phyloP scores from a whole-genome alignment of 495 filamentous ascomycete species.

The Lepraria neglecta region DNA sequence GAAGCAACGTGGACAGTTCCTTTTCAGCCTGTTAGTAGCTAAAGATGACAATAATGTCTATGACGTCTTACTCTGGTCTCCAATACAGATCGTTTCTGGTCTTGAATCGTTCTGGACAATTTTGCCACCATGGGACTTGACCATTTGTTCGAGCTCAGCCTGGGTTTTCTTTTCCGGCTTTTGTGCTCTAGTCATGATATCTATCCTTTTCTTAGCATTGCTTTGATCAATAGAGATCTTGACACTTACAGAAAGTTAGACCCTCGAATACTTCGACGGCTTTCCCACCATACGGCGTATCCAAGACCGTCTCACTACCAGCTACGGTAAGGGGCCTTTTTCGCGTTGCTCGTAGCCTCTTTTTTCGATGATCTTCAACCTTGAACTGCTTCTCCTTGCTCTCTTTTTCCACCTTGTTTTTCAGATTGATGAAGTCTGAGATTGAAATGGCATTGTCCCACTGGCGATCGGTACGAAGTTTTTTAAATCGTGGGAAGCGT shows the following conservation, averaged over 20 bases:
- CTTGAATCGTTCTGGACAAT: slow-evolving; percentile 65
- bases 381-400: slow-evolving; percentile 72
- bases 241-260: slow-evolving; percentile 64
- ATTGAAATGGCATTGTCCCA: slow-evolving; percentile 77
- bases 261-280: slow-evolving; percentile 62
- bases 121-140: slow-evolving; percentile 83
- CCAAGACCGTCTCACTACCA: slow-evolving; percentile 53
- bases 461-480: slow-evolving; percentile 68
- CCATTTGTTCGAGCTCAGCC: slow-evolving; percentile 70
- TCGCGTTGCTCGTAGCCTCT: slow-evolving; percentile 53
- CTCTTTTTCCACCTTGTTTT: slow-evolving; percentile 63
- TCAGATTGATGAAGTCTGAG: slow-evolving; percentile 68
- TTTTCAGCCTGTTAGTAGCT: slow-evolving; percentile 25
- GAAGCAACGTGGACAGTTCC: slow-evolving; percentile 80
- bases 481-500: slow-evolving; percentile 88
- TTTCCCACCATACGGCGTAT: slow-evolving; percentile 48
- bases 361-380: slow-evolving; percentile 66
- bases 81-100: slow-evolving; percentile 60
- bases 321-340: slow-evolving; percentile 65
- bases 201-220: slow-evolving; percentile 22
- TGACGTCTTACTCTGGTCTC: slow-evolving; percentile 57
- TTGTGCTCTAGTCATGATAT: slow-evolving; percentile 56
- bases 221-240: slow-evolving; percentile 37
- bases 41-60: neutral
- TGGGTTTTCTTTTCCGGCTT: slow-evolving; percentile 64